Evolutionary conservation across 805 yeast species (phyloP), one percentile per base, ranked within the genome.

Genomic region (Candida michaelii): DNA sequence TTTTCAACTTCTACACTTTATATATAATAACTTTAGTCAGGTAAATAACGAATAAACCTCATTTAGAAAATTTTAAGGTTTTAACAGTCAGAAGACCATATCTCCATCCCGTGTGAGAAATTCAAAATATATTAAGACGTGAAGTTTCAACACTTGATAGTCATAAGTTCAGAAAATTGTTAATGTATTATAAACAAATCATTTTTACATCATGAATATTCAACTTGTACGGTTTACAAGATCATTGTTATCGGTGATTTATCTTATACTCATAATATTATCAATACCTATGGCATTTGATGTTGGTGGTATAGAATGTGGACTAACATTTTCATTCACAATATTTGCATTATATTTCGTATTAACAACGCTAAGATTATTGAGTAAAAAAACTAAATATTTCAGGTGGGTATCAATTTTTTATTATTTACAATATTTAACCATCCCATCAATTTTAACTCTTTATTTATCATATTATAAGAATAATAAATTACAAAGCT

Each of bases 211-310:
- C 9, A 41, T 41, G 44, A 41, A 36, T 41, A 36, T 41, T 36
- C 44, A 41, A 30, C 21, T 42, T 7, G 19, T 42, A 36, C 45
- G 41, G 29, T 36, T 36, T 10, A 36, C 42, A 13, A 43, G 49
- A 37, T 48, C 46, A 48, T 12, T 42, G 3, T 24, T 80, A 45
- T 79, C 86, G 0, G 63, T 79, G 1, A 62, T 85, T 23, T 89
- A 89, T 55, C 68, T 89, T 41, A 60, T 77, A 5, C 76, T 87
- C 39, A 80, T 88, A 10, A 76, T 89, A 21, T 70, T 90, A 23
- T 85, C 97, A 2, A 85, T 93, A 5, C 98, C 98, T 4, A 74
- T 93, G 47, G 85, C 97, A 17, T 93, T 93, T 63, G 96, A 91
- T 56, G 84, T 89, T 29, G 98, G 98, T 8, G 97, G 98, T 1